phyloP scores from a whole-genome alignment of 257 asterid genomes.

The Solanum pimpinellifolium region DNA sequence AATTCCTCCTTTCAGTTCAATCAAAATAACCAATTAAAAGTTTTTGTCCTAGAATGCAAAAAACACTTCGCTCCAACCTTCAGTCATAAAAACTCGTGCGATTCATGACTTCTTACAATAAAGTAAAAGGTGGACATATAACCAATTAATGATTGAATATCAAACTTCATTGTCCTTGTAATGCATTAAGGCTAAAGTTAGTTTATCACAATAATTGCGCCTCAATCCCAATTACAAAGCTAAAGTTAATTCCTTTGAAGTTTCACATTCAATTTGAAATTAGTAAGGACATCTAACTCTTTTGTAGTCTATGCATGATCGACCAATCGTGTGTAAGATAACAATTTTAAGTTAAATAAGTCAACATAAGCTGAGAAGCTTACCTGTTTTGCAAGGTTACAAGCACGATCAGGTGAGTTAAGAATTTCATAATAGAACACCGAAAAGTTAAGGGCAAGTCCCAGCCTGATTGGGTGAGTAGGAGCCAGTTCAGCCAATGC shows the following conservation, averaged over 20 bases:
- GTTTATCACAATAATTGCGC: background rate
- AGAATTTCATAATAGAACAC: slow-evolving; percentile 12
- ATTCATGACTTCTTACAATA: background rate
- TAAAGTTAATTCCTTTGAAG: background rate
- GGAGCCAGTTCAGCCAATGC: slow-evolving; percentile 13
- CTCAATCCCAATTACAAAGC: background rate
- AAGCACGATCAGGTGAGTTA: slow-evolving; percentile 12
- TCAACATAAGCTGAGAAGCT: background rate
- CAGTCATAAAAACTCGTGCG: background rate
- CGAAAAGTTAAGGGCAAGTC: slow-evolving; percentile 18
- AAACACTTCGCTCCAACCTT: background rate
- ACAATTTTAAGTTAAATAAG: background rate
- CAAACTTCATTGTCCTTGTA: background rate
- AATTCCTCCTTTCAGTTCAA: background rate
- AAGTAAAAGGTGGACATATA: background rate
- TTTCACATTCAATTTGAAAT: background rate
- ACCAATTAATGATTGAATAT: background rate
- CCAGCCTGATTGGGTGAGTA: slow-evolving; percentile 13
- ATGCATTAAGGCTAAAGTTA: background rate
- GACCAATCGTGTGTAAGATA: background rate
- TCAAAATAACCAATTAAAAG: background rate
- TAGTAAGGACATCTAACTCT: background rate
- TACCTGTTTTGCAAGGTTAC: slow-evolving; percentile 15
- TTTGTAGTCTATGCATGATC: background rate
- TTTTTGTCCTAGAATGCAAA: background rate